Conservation (phyloP, 148 eudicot species). For the Drosera capensis region DNA sequence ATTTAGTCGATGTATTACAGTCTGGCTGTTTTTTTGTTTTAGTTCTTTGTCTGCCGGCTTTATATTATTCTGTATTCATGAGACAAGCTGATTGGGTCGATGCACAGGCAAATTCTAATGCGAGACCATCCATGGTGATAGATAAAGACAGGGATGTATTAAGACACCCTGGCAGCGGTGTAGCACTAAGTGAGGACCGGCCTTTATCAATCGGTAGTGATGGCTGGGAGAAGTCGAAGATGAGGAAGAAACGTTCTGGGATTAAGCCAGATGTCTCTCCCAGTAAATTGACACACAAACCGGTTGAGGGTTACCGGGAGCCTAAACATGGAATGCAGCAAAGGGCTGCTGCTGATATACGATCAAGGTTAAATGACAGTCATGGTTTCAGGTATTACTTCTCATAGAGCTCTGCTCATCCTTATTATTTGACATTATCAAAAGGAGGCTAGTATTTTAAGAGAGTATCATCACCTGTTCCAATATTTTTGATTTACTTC, state of each 20-base stretch:
- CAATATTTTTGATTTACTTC: too few species aligned
- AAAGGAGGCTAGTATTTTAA: too few species aligned
- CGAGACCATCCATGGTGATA: constrained; percentile 27
- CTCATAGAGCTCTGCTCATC: not conserved
- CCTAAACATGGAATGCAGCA: constrained; percentile 44
- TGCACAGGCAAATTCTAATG: constrained; percentile 27
- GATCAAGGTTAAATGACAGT: constrained; percentile 29
- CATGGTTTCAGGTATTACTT: constrained; percentile 34
- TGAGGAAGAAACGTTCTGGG: constrained; percentile 57
- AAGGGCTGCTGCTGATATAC: constrained; percentile 26
- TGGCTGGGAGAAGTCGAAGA: constrained; percentile 56
- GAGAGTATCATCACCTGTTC: too few species aligned
- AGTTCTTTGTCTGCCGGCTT: not conserved
- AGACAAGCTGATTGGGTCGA: constrained; percentile 15
- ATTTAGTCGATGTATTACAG: not conserved
- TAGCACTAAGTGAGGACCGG: constrained; percentile 32
- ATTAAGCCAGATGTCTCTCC: constrained; percentile 43
- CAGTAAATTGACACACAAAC: constrained; percentile 19
- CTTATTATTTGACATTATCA: too few species aligned
- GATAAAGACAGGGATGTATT: constrained; percentile 37
- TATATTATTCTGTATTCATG: constrained; percentile 1
- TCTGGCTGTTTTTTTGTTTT: not conserved
- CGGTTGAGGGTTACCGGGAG: constrained; percentile 36
- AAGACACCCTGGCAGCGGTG: constrained; percentile 25
- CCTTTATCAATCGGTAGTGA: constrained; percentile 28